A percentile compares a stretch with the other conserved stretches of the same genome.
phyloP scores from a whole-genome alignment of 2,329 filamentous ascomycete genomes.

The Diplodia mutila region DNA sequence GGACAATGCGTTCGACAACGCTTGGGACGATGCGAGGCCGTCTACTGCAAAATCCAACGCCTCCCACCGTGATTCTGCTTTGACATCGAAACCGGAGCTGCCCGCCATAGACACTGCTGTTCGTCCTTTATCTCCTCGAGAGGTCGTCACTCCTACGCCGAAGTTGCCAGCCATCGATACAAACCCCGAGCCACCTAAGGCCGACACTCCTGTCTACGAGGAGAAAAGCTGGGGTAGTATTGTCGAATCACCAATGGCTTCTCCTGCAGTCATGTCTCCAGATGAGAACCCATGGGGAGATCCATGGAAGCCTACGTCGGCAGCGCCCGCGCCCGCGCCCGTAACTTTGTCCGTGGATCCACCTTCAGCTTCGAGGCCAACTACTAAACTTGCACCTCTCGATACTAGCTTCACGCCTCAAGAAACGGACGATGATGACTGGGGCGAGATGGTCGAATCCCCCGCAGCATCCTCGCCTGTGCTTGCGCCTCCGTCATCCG shows the following conservation, averaged over 20 bases:
- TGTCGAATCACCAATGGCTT: conserved; percentile 16
- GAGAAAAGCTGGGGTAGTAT: conserved; percentile 1
- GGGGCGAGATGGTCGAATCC: conserved; percentile 47
- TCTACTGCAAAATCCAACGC: conserved; percentile 13
- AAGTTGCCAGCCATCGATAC: neutral
- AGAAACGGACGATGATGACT: conserved; percentile 39
- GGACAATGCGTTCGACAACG: conserved; percentile 21
- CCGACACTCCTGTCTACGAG: neutral
- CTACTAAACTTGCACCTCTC: conserved; percentile 13
- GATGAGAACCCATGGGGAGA: conserved; percentile 24
- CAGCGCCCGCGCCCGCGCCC: neutral
- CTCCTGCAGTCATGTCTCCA: conserved; percentile 9
- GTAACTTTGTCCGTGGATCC: conserved; percentile 12
- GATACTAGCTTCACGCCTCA: conserved; percentile 9
- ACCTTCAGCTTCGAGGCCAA: conserved; percentile 12
- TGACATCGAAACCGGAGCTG: neutral
- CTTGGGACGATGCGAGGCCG: conserved; percentile 14
- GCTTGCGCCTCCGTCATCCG: conserved; percentile 27
- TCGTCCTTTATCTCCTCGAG: neutral
- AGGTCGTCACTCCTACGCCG: neutral
- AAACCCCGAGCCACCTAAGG: neutral
- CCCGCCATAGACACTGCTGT: neutral
- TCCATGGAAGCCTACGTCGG: conserved; percentile 15
- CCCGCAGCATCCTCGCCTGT: conserved; percentile 34
- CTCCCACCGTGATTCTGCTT: neutral